A percentile compares a stretch with the other conserved stretches of the same genome.
phyloP scores from a whole-genome alignment of 2,329 filamentous ascomycete genomes.

The Dactylellina parvicollis region DNA sequence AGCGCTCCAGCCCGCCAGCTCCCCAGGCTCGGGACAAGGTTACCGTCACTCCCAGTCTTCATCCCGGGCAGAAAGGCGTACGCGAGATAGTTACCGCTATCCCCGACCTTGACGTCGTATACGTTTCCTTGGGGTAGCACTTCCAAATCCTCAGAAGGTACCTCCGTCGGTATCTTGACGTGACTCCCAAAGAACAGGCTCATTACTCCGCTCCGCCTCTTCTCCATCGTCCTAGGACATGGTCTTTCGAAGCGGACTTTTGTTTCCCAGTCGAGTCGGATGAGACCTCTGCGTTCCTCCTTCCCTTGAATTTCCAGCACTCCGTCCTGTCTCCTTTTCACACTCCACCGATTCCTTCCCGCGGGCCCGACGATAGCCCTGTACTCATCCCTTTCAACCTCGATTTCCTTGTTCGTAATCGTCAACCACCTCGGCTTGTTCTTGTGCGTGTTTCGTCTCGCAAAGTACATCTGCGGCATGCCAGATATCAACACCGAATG shows the following conservation, averaged over 20 bases:
- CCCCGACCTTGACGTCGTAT: slow-evolving; percentile 34
- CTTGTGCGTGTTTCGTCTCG: slow-evolving; percentile 20
- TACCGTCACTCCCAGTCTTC: background rate
- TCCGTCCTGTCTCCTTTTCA: background rate
- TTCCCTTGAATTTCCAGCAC: slow-evolving; percentile 1
- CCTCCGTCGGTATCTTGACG: background rate
- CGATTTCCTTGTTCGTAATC: slow-evolving; percentile 10
- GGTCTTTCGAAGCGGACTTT: slow-evolving; percentile 5
- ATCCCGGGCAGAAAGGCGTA: slow-evolving; percentile 6
- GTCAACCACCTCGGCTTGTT: slow-evolving; percentile 21
- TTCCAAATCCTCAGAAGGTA: background rate
- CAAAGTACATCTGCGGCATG: slow-evolving; percentile 33
- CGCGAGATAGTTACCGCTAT: slow-evolving; percentile 31
- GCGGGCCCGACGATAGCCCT: slow-evolving; percentile 10
- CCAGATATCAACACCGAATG: slow-evolving; percentile 8
- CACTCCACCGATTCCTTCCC: background rate
- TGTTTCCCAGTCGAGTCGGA: slow-evolving; percentile 2
- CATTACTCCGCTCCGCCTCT: slow-evolving; percentile 26
- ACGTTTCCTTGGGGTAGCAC: slow-evolving; percentile 15
- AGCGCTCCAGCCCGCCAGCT: background rate
- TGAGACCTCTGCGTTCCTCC: background rate
- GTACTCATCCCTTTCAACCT: slow-evolving; percentile 32
- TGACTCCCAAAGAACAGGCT: slow-evolving; percentile 17
- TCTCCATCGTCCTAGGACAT: slow-evolving; percentile 12
- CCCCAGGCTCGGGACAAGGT: background rate